Conservation (phyloP, 2,329 filamentous ascomycete genomes). For the Ophiostoma sp. region DNA sequence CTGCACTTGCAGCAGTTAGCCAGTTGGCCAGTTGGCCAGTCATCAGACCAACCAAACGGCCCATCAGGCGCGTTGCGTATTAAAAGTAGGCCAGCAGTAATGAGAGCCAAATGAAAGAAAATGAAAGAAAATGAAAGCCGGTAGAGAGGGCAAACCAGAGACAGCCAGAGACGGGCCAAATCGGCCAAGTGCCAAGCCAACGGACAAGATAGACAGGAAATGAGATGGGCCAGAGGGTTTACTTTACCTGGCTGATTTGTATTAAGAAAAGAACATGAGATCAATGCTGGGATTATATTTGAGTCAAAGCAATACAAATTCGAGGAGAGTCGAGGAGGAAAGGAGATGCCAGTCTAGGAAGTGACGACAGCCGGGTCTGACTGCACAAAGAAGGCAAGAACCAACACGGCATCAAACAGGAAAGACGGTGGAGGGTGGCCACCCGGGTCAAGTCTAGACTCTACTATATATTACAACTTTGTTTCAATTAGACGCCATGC, state of each 20-base stretch:
- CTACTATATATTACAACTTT: not conserved
- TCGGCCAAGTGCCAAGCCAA: constrained; percentile 2
- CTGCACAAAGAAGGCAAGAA: not conserved
- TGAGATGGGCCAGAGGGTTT: not conserved
- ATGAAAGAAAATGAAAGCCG: not conserved
- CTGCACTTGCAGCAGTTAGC: not conserved
- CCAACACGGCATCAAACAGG: not conserved
- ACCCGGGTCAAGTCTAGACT: not conserved
- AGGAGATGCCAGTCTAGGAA: not conserved
- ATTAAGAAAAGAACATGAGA: too few relatives aligned
- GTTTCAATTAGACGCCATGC: not conserved
- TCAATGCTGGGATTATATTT: too few relatives aligned
- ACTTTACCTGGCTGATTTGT: too few relatives aligned
- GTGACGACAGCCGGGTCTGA: not conserved
- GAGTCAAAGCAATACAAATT: not conserved
- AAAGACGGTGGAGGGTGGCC: not conserved
- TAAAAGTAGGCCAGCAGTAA: too few relatives aligned
- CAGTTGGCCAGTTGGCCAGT: not conserved
- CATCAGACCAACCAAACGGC: not conserved
- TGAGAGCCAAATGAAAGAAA: too few relatives aligned
- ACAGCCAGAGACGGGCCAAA: not conserved
- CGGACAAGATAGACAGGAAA: not conserved
- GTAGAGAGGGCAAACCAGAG: not conserved
- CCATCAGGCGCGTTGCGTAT: not conserved
- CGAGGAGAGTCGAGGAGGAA: not conserved